Base-by-base conservation (phyloP, 176 grass and related monocot genomes). In the Carex littledalei region DNA sequence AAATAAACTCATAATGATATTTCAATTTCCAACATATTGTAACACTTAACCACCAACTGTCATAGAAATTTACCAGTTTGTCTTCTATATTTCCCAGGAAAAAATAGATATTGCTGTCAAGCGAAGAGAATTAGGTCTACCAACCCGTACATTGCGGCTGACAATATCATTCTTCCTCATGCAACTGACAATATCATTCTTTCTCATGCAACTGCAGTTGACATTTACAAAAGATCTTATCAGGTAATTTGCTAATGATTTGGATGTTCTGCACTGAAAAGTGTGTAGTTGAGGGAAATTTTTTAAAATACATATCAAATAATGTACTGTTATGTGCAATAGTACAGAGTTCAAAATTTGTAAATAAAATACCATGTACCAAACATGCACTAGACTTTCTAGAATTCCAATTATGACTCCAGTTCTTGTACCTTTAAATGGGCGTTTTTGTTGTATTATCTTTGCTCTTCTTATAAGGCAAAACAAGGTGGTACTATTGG, bases 401-500 rank as follows among this genome's bases (percentile, higher is more conserved):
- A 50, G 6, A 76, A 26, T 3, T 50, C 10, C 21, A 15, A 53
- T 47, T 53, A 1, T 29, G 0, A 14, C 16, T 76, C n/a, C 70
- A 49, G 10, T 76, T 76, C 9, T 52, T 20, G 72, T 53, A 26
- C 45, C 0, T 53, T 53, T 7, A 1, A 24, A 53, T 29, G 11
- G 20, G 0, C 3, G 54, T 53, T 10, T 53, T 24, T 76, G 3
- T 53, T 58, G 3, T 39, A 4, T 29, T 15, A 84, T 80, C 50
- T 61, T 32, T 83, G 26, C 29, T 50, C 24, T 50, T 47, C 53
- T 63, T 80, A 22, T 24, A 78, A 89, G 88, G 53, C 31, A 3
- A 85, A 63, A 29, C 85, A 90, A 90, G 63, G 62, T 82, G 90
- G 90, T 16, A 31, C 59, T 24, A 87, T 92, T 87, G 90, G 90